Conservation (phyloP, 192 early-diverging fungal genomes). For the Podila verticillata region DNA sequence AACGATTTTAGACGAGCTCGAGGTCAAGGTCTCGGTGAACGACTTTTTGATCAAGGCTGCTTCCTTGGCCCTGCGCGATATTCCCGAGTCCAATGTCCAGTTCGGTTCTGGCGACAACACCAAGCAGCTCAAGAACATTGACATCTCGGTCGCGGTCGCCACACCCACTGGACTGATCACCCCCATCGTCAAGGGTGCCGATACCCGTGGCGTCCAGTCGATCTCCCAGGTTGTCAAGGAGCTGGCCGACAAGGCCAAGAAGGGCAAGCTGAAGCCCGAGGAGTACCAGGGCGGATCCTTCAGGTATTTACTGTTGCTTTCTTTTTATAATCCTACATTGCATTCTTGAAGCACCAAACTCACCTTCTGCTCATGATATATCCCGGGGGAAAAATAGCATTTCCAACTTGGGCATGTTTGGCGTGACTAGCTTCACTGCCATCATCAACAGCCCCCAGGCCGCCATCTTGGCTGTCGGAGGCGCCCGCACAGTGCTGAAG, state of each 20-base stretch:
- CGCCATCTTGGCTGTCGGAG: slow-evolving; percentile 83
- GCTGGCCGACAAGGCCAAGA: slow-evolving; percentile 79
- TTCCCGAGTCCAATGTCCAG: slow-evolving; percentile 80
- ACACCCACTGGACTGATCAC: slow-evolving; percentile 87
- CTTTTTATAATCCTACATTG: background rate
- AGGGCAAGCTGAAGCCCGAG: slow-evolving; percentile 86
- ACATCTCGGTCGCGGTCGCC: slow-evolving; percentile 86
- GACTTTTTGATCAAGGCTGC: slow-evolving; percentile 97
- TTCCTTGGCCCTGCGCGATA: slow-evolving; percentile 82
- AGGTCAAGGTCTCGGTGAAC: slow-evolving; percentile 80
- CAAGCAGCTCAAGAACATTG: slow-evolving; percentile 81
- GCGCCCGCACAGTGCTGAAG: slow-evolving; percentile 40
- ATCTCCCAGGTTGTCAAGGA: slow-evolving; percentile 81
- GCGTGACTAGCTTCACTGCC: slow-evolving; percentile 85
- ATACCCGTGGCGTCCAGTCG: slow-evolving; percentile 74
- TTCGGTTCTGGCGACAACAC: slow-evolving; percentile 52
- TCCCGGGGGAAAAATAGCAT: slow-evolving; percentile 57
- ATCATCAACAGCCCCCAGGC: slow-evolving; percentile 92
- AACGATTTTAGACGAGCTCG: slow-evolving; percentile 35
- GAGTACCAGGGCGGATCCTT: slow-evolving; percentile 96
- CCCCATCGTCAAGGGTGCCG: slow-evolving; percentile 80
- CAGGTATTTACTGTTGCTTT: slow-evolving; percentile 50
- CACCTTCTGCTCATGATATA: too few relatives aligned
- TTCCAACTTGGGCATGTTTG: slow-evolving; percentile 94
- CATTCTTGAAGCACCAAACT: background rate